phyloP scores from a whole-genome alignment of 805 yeast species.

The Saccharomycopsis synnaedendra region DNA sequence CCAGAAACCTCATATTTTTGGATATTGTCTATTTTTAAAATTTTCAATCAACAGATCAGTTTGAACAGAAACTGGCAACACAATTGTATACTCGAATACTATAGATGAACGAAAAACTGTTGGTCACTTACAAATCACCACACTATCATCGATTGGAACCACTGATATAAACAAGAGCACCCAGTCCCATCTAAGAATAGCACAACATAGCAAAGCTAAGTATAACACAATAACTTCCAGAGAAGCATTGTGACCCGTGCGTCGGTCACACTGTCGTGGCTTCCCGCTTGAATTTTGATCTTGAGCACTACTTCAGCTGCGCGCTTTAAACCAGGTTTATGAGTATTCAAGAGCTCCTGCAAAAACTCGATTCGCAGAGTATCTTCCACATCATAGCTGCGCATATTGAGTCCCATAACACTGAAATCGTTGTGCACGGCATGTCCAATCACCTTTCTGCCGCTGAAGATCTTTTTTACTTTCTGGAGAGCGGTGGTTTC shows the following conservation, averaged over 20 bases:
- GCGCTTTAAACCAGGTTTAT: slow-evolving; percentile 63
- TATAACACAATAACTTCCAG: slow-evolving; percentile 32
- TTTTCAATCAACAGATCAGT: too few relatives aligned
- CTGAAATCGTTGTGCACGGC: slow-evolving; percentile 72
- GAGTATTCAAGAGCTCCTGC: slow-evolving; percentile 49
- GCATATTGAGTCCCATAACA: slow-evolving; percentile 57
- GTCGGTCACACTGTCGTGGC: slow-evolving; percentile 85
- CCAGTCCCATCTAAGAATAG: too few relatives aligned
- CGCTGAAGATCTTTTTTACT: slow-evolving; percentile 41
- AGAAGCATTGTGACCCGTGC: slow-evolving; percentile 80
- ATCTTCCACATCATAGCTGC: slow-evolving; percentile 53
- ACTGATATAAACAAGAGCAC: too few relatives aligned
- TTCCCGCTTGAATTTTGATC: slow-evolving; percentile 55
- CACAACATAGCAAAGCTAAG: too few relatives aligned
- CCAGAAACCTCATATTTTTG: too few relatives aligned
- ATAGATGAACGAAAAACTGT: too few relatives aligned
- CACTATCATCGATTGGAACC: too few relatives aligned
- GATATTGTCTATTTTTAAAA: too few relatives aligned
- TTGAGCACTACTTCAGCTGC: slow-evolving; percentile 46
- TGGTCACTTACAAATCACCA: too few relatives aligned
- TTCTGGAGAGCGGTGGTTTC: slow-evolving; percentile 56
- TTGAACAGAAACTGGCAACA: too few relatives aligned
- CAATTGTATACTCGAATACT: too few relatives aligned
- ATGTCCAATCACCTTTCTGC: slow-evolving; percentile 68
- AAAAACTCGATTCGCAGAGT: slow-evolving; percentile 57